Conservation (phyloP, 192 early-diverging fungal species). For the Coemansia asiatica region DNA sequence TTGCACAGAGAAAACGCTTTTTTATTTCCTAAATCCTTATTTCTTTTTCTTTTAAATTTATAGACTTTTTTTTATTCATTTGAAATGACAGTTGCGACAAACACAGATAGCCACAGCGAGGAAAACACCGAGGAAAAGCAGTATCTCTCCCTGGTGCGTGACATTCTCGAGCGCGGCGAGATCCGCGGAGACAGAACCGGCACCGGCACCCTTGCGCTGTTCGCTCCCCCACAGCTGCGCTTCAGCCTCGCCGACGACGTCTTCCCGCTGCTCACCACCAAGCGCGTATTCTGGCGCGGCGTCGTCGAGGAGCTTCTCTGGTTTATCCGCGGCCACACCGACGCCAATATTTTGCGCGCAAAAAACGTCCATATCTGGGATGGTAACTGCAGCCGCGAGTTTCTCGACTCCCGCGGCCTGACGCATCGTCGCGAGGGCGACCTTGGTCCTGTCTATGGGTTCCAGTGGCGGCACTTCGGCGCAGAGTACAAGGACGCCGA, state of each 20-base stretch:
- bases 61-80: background rate
- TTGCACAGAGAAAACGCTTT: background rate
- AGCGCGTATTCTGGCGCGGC: slow-evolving; percentile 87
- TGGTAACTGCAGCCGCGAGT: slow-evolving; percentile 87
- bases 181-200: slow-evolving; percentile 86
- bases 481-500: slow-evolving; percentile 82
- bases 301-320: slow-evolving; percentile 95
- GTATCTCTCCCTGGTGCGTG: slow-evolving; percentile 76
- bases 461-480: slow-evolving; percentile 99
- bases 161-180: slow-evolving; percentile 73
- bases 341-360: slow-evolving; percentile 70
- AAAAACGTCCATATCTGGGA: slow-evolving; percentile 84
- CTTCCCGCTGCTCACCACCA: slow-evolving; percentile 92
- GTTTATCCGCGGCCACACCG: slow-evolving; percentile 91
- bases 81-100: slow-evolving; percentile 7
- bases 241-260: slow-evolving; percentile 73
- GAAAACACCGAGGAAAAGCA: slow-evolving; percentile 72
- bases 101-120: background rate
- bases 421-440: slow-evolving; percentile 77
- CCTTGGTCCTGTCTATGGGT: slow-evolving; percentile 95
- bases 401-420: slow-evolving; percentile 83
- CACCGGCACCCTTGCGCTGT: slow-evolving; percentile 76
- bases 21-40: background rate
- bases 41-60: slow-evolving; percentile 1
- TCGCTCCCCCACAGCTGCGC: slow-evolving; percentile 84